Percentiles rank a stretch among this genome's conserved stretches.
These are phyloP conservation scores for Metschnikowia drakensbergensis DNA, from an alignment of 805 yeast genomes.

Conservation along the genomic window DNA sequence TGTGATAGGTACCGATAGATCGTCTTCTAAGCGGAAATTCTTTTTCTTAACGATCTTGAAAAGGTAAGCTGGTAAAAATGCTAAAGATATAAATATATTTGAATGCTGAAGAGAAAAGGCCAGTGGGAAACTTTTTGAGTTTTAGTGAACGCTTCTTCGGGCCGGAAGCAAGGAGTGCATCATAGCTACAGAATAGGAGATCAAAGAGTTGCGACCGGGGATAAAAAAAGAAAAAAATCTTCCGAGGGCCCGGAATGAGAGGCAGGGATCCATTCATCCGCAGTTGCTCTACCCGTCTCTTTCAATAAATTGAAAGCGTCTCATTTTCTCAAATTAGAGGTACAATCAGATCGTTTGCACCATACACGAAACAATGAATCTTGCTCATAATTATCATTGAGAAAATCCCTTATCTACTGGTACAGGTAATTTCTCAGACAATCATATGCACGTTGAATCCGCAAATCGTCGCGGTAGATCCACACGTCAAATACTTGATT, in stretches of 20 bases:
- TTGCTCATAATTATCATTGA: neutral
- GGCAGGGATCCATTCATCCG: neutral
- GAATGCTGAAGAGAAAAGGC: neutral
- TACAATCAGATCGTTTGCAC: neutral
- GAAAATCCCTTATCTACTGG: neutral
- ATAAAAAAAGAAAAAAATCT: constrained; percentile 2
- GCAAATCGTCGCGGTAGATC: neutral
- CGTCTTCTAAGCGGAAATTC: neutral
- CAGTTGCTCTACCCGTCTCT: neutral
- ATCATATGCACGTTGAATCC: constrained; percentile 4
- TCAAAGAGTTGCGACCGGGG: constrained; percentile 5
- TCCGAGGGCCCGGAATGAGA: neutral
- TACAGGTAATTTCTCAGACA: neutral
- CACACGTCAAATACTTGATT: neutral
- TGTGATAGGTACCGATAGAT: neutral
- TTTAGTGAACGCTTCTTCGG: neutral
- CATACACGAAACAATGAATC: neutral
- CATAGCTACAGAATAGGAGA: constrained; percentile 3
- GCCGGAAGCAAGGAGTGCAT: constrained; percentile 6
- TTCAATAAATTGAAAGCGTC: neutral
- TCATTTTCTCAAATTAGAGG: neutral
- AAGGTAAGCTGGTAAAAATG: neutral
- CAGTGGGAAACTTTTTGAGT: neutral
- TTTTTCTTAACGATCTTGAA: neutral
- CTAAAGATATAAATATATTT: neutral